Conservation (phyloP, 2,329 filamentous ascomycete species). For the Penicillium capsulatum region DNA sequence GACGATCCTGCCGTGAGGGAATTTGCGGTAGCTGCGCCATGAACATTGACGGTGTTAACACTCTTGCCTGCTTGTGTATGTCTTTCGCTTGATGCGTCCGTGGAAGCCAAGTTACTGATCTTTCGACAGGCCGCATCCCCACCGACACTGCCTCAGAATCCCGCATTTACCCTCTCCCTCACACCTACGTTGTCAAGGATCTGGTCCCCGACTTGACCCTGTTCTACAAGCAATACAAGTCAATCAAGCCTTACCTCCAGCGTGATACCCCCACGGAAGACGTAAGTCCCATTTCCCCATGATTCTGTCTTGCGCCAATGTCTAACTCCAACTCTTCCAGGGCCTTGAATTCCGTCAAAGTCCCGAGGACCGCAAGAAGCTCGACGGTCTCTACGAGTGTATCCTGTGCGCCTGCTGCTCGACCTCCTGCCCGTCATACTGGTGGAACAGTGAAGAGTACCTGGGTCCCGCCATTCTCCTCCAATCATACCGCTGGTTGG, state of each 20-base stretch:
- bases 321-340: constrained; percentile 44
- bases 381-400: constrained; percentile 97
- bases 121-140: constrained; percentile 75
- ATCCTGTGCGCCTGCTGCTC: constrained; percentile 99
- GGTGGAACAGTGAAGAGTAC: constrained; percentile 99
- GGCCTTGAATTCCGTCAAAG: constrained; percentile 89
- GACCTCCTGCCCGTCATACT: constrained; percentile 99
- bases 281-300: constrained; percentile 52
- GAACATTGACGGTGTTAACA: constrained; percentile 99
- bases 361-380: constrained; percentile 89
- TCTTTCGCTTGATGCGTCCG: constrained; percentile 24
- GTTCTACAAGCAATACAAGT: constrained; percentile 99
- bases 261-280: constrained; percentile 77
- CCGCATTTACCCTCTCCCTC: constrained; percentile 95
- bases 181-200: constrained; percentile 99
- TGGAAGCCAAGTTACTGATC: constrained; percentile 9
- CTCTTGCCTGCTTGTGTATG: constrained; percentile 93
- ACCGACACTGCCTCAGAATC: constrained; percentile 73
- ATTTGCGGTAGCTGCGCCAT: constrained; percentile 99
- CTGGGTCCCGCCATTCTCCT: constrained; percentile 93
- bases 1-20: constrained; percentile 92
- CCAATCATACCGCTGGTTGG: constrained; percentile 96
- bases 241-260: constrained; percentile 97
- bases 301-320: neutral
- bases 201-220: constrained; percentile 95